Conservation (phyloP, 2,329 filamentous ascomycete species). For the Fusarium subtropicale region DNA sequence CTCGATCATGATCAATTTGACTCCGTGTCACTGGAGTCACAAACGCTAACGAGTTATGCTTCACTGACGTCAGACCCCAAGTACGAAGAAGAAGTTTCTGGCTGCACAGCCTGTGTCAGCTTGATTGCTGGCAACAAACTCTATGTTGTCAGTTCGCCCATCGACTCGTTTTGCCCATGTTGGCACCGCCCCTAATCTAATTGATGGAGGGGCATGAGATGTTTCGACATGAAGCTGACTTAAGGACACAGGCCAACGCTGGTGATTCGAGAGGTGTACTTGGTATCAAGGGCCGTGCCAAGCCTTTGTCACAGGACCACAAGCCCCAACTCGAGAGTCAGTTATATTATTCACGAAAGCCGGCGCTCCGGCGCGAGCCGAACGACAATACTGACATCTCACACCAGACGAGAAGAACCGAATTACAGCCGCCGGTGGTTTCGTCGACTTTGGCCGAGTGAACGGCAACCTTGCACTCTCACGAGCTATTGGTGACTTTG, state of each 20-base stretch:
- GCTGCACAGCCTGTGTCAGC: constrained; percentile 93
- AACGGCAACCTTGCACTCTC: constrained; percentile 98
- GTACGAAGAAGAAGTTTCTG: constrained; percentile 97
- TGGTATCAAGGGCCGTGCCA: constrained; percentile 95
- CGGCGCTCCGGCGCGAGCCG: constrained; percentile 26
- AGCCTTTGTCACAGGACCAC: constrained; percentile 98
- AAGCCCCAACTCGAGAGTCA: constrained; percentile 98
- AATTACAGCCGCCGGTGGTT: constrained; percentile 94
- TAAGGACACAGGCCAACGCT: constrained; percentile 80
- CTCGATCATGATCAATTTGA: not conserved
- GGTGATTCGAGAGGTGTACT: constrained; percentile 96
- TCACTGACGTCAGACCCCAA: constrained; percentile 76
- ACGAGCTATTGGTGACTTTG: constrained; percentile 97
- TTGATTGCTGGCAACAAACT: constrained; percentile 92
- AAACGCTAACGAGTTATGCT: constrained; percentile 31
- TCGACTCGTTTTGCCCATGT: constrained; percentile 25
- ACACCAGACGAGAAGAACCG: constrained; percentile 88
- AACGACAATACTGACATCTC: constrained; percentile 32
- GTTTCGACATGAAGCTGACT: constrained; percentile 34
- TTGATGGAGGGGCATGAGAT: constrained; percentile 33
- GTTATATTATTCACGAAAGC: constrained; percentile 43
- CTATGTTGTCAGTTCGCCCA: constrained; percentile 80
- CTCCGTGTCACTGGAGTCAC: not conserved
- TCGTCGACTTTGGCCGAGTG: constrained; percentile 97
- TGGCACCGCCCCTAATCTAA: constrained; percentile 20